Percentiles rank a stretch among this genome's conserved stretches.
Evolutionary conservation across 148 eudicot species (phyloP).

Genomic region (Heliosperma pusillum): DNA sequence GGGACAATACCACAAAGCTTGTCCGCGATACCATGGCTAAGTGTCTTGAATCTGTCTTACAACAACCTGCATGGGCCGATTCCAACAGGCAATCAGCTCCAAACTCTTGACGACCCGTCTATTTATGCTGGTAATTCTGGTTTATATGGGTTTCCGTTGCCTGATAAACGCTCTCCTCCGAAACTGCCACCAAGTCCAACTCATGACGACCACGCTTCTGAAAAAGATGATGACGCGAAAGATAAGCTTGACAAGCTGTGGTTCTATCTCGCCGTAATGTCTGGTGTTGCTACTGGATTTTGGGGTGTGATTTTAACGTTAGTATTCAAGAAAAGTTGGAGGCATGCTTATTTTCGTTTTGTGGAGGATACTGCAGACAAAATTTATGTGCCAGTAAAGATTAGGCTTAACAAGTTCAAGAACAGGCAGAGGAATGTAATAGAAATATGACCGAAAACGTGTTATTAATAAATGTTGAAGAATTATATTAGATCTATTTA

Average conservation of each 20-base stretch:
- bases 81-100: conserved; percentile 30
- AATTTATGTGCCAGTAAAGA: not conserved
- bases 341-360: conserved; percentile 18
- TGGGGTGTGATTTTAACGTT: conserved; percentile 30
- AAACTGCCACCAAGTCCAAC: not conserved
- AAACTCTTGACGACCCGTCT: conserved; percentile 25
- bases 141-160: conserved; percentile 40
- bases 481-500: too few species aligned
- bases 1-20: conserved; percentile 26
- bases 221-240: not conserved
- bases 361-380: conserved; percentile 17
- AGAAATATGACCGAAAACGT: too few species aligned
- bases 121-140: conserved; percentile 31
- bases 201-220: not conserved
- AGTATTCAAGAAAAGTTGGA: conserved; percentile 23
- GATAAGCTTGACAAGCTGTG: conserved; percentile 8
- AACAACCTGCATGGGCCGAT: conserved; percentile 28
- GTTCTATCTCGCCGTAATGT: conserved; percentile 18
- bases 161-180: conserved; percentile 16
- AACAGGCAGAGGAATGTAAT: not conserved
- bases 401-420: not conserved
- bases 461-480: too few species aligned
- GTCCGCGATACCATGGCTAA: not conserved
- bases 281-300: conserved; percentile 32
- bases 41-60: conserved; percentile 13